Percentiles rank a stretch among this genome's conserved stretches.
These are phyloP conservation scores for Penicillium sp. DNA, from an alignment of 2,329 filamentous ascomycete genomes.

Conservation along the genomic window DNA sequence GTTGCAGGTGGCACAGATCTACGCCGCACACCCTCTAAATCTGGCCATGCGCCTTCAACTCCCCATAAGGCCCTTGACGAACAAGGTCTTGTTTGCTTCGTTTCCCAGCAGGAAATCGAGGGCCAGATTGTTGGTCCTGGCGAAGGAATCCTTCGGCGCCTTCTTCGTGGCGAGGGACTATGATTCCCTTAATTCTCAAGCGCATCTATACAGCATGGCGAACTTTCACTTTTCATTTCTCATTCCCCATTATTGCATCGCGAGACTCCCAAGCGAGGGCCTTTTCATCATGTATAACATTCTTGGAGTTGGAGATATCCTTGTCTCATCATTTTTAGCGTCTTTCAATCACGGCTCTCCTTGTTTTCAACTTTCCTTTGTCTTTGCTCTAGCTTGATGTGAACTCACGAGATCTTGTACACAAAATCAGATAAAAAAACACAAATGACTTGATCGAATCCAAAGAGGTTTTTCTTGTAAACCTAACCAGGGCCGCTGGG, in stretches of 20 bases:
- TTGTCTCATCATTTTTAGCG: conserved; percentile 7
- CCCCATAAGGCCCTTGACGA: conserved; percentile 62
- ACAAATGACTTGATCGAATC: not conserved
- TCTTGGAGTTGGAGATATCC: conserved; percentile 12
- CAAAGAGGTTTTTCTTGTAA: not conserved
- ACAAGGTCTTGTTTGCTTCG: conserved; percentile 72
- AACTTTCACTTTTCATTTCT: not conserved
- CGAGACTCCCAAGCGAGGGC: conserved; percentile 6
- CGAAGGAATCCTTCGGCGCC: conserved; percentile 44
- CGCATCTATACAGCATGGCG: not conserved
- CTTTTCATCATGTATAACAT: conserved; percentile 20
- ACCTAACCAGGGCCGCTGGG: not conserved
- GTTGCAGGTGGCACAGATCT: conserved; percentile 45
- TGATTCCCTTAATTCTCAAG: conserved; percentile 17
- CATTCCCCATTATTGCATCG: conserved; percentile 11
- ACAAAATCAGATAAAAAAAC: not conserved
- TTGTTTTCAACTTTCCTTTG: not conserved
- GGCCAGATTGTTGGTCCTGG: conserved; percentile 62
- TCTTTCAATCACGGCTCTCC: not conserved
- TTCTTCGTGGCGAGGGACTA: conserved; percentile 40
- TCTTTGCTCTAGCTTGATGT: not conserved
- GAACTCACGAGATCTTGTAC: not conserved
- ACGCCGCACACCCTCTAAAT: conserved; percentile 69
- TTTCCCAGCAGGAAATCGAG: conserved; percentile 75
- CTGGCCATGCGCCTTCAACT: conserved; percentile 57